Percentiles rank a stretch among this genome's conserved stretches.
phyloP scores from a whole-genome alignment of 2,329 filamentous ascomycete genomes.

The Nannizziopsis barbatae region DNA sequence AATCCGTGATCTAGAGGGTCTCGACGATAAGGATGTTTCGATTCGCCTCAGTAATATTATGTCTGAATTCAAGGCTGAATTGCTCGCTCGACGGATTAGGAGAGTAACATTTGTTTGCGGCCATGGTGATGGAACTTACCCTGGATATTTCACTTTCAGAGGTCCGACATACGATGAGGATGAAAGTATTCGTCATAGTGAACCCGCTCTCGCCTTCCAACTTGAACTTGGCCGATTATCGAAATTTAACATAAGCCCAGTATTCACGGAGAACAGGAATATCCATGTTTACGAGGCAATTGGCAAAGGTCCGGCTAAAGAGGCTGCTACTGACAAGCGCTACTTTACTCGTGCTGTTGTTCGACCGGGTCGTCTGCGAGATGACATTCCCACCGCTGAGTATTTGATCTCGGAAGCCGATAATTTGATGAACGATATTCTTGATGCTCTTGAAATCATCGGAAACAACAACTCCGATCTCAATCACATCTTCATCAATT shows the following conservation, averaged over 20 bases:
- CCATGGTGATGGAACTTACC: slow-evolving; percentile 85
- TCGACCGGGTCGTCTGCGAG: slow-evolving; percentile 80
- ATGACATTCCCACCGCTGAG: slow-evolving; percentile 96
- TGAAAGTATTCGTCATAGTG: slow-evolving; percentile 89
- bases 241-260: slow-evolving; percentile 96
- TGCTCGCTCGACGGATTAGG: slow-evolving; percentile 69
- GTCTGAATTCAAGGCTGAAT: slow-evolving; percentile 69
- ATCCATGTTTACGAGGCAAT: slow-evolving; percentile 97
- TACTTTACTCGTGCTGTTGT: slow-evolving; percentile 98
- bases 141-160: slow-evolving; percentile 96
- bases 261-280: slow-evolving; percentile 98
- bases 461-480: slow-evolving; percentile 98
- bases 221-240: slow-evolving; percentile 85
- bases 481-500: slow-evolving; percentile 99
- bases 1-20: slow-evolving; percentile 73
- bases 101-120: slow-evolving; percentile 94
- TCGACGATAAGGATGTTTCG: slow-evolving; percentile 70
- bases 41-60: slow-evolving; percentile 64
- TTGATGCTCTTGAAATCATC: slow-evolving; percentile 95
- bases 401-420: slow-evolving; percentile 97
- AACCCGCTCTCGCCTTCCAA: slow-evolving; percentile 96
- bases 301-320: slow-evolving; percentile 86
- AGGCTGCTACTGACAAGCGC: slow-evolving; percentile 60
- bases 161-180: slow-evolving; percentile 84
- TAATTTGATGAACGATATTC: slow-evolving; percentile 90